Base-by-base conservation (phyloP, 2,329 filamentous ascomycete species). In the Didymella lethalis region DNA sequence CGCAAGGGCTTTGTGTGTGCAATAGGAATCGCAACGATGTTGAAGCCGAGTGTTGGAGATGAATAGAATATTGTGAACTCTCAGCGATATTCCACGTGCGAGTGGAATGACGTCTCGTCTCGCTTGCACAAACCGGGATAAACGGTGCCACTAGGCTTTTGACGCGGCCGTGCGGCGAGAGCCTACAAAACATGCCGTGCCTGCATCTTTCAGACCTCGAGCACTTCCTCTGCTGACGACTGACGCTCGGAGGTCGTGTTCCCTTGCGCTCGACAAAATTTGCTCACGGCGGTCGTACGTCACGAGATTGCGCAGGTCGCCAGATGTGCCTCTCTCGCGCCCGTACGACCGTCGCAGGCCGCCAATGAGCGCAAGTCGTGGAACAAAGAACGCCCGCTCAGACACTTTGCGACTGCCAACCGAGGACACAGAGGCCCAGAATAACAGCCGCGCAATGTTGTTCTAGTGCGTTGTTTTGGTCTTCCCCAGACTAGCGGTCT, bases 261-360 rank as follows among this genome's bases (percentile, higher is more conserved):
- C 74, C 75, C 75, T 77, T 78, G 75, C 74, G 74, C 72, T 67
- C 67, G 70, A 70, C 70, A 66, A 66, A 47, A 51, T 32, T 55
- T 51, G 36, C 45, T 65, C 67, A 67, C 66, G 68, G 66, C 66
- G 32, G 54, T 64, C 54, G 67, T 48, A 65, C 64, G 67, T 71
- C 67, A 70, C 65, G 68, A 65, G 69, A 63, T 43, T 55, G 62
- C 52, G 58, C 59, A 63, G 62, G 58, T 63, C 63, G 55, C 59
- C 51, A 52, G 58, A 65, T 63, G 60, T 66, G 64, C 59, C 59
- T 62, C 36, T 63, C 61, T 66, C 60, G 61, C 64, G 61, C 61
- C 63, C 63, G 64, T 63, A 59, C 64, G 57, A 65, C 61, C 48
- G 64, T 61, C 61, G 69, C 56, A 61, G 62, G 66, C 46, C 26